A percentile compares a stretch with the other conserved stretches of the same genome.
These are phyloP conservation scores for Mortierella sp. DNA, from an alignment of 371 early-diverging fungal genomes.

Conservation along the genomic window DNA sequence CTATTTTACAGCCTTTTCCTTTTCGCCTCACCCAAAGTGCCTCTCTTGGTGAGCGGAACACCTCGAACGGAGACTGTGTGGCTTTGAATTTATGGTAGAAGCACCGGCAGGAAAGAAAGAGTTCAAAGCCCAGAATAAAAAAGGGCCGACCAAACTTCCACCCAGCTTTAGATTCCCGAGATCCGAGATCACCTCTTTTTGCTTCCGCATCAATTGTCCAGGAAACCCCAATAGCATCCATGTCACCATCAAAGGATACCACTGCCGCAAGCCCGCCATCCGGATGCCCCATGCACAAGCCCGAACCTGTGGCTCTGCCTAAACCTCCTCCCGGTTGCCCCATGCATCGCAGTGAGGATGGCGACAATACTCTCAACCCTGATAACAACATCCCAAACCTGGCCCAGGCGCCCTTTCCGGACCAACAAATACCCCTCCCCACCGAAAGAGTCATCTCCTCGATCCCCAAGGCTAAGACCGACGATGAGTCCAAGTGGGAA, in stretches of 20 bases:
- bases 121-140: slow-evolving; percentile 20
- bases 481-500: slow-evolving; percentile 76
- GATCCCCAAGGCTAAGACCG: slow-evolving; percentile 65
- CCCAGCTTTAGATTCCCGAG: no score
- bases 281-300: slow-evolving; percentile 64
- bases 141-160: slow-evolving; percentile 2
- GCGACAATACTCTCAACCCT: slow-evolving; percentile 68
- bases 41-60: no score
- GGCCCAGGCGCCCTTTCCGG: slow-evolving; percentile 70
- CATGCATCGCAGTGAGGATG: slow-evolving; percentile 58
- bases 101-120: slow-evolving; percentile 43
- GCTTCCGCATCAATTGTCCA: no score
- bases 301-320: slow-evolving; percentile 41
- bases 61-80: slow-evolving; percentile 70
- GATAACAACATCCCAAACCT: slow-evolving; percentile 89
- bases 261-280: slow-evolving; percentile 56
- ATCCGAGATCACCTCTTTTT: not conserved
- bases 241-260: slow-evolving; percentile 53
- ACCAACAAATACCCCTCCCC: slow-evolving; percentile 75
- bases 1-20: not conserved
- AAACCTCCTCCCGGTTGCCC: slow-evolving; percentile 60
- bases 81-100: slow-evolving; percentile 64
- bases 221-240: slow-evolving; percentile 6
- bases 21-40: no score
- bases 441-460: slow-evolving; percentile 76